Percentiles rank a stretch among this genome's conserved stretches.
Conservation (phyloP, 2,329 filamentous ascomycete species). For the Thermothelomyces thermophilus region DNA sequence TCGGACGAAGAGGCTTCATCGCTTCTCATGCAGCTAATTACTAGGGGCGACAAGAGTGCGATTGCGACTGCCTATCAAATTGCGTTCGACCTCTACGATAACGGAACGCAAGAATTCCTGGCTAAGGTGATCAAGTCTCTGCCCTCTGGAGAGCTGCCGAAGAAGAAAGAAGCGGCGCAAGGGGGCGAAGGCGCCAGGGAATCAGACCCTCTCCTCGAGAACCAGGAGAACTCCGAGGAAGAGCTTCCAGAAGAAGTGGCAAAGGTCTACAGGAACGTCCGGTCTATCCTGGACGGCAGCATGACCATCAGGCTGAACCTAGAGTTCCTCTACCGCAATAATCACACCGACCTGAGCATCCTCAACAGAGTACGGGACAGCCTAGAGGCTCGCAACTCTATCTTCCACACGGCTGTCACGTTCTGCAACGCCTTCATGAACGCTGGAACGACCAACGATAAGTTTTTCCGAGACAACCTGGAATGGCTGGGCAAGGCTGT, state of each 20-base stretch:
- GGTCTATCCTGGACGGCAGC: constrained; percentile 71
- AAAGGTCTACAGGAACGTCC: constrained; percentile 56
- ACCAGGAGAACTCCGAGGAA: constrained; percentile 50
- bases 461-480: constrained; percentile 95
- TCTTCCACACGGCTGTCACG: constrained; percentile 95
- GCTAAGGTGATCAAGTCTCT: constrained; percentile 80
- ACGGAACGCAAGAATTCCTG: constrained; percentile 94
- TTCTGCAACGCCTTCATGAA: constrained; percentile 99
- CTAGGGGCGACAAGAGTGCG: constrained; percentile 69
- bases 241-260: constrained; percentile 45
- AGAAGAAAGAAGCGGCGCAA: constrained; percentile 39
- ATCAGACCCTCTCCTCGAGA: constrained; percentile 42
- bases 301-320: constrained; percentile 93
- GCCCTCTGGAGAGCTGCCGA: constrained; percentile 47
- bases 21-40: constrained; percentile 75
- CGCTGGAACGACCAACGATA: constrained; percentile 94
- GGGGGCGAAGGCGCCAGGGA: constrained; percentile 40
- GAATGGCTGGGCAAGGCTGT: constrained; percentile 98
- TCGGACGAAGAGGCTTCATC: constrained; percentile 84
- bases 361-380: constrained; percentile 96
- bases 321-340: constrained; percentile 93
- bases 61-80: constrained; percentile 92
- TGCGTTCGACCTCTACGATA: constrained; percentile 96
- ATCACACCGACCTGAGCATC: constrained; percentile 84
- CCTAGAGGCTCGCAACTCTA: constrained; percentile 90